Evolutionary conservation across 164 flowering plant genomes (phyloP), one percentile per base, ranked within the genome.

Genomic region (Annona cherimola): DNA sequence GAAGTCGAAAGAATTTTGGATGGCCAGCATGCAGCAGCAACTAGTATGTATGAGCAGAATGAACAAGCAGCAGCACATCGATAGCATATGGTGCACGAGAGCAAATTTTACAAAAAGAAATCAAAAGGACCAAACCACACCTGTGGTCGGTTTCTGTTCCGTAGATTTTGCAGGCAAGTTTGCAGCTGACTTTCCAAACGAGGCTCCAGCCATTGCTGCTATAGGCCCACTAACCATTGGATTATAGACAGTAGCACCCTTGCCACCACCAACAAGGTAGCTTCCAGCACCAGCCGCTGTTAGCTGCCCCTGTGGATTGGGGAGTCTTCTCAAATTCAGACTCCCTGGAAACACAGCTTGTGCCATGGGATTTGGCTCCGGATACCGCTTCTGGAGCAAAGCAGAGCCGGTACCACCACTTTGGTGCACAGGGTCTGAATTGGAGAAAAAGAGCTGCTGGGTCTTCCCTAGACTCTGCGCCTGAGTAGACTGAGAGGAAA

Each of bases 381-480:
- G 45, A 45, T 41, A 8, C 63, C 63, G 45, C 43, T 50, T 73
- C 54, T 73, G 75, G 19, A 63, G 66, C 59, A 62, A 20, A 3
- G 54, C 11, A 35, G 46, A 0, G 35, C 35, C 1, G 14, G 57
- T 44, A n/a, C 66, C n/a, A 12, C 59, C 41, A 43, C 8, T 44
- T 4, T 43, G 55, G 43, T 61, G 57, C 57, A 45, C 66, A 4
- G 75, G 45, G 50, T 66, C 64, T 4, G 61, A 64, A 59, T 57
- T 73, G 35, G 74, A 72, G 41, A 73, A 71, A 57, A 61, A 73
- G 12, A 40, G 75, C n/a, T 66, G 75, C 42, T 66, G 75, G n/a
- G 62, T 41, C 69, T 50, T 73, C 4, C 69, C 19, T 12, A 11
- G 63, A 54, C 55, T 41, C 64, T 73, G 69, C 3, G 75, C 9